Evolutionary conservation across 2,329 filamentous ascomycete species (phyloP).

Genomic region (Whalleya microplaca): DNA sequence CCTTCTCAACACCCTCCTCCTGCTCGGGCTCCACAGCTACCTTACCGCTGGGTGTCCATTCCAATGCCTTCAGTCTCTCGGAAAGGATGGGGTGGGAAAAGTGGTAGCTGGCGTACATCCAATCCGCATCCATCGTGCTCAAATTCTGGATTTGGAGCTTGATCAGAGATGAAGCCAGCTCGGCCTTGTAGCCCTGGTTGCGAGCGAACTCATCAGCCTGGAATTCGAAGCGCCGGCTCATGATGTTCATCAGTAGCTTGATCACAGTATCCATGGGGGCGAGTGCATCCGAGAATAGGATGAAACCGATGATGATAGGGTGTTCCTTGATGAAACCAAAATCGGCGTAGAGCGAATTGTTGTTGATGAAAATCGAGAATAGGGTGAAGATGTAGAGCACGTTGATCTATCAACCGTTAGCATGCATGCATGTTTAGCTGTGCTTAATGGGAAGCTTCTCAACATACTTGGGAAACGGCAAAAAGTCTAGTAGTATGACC

Average conservation of each 20-base stretch:
- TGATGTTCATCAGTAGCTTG: conserved; percentile 93
- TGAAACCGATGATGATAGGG: conserved; percentile 95
- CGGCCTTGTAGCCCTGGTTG: conserved; percentile 78
- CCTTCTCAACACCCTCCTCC: conserved; percentile 62
- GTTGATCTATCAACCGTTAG: conserved; percentile 66
- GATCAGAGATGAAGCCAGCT: conserved; percentile 86
- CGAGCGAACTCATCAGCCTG: conserved; percentile 91
- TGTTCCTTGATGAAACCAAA: conserved; percentile 85
- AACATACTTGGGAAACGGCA: conserved; percentile 75
- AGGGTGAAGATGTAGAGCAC: conserved; percentile 96
- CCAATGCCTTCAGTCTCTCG: conserved; percentile 87
- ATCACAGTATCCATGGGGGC: conserved; percentile 92
- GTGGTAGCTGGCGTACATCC: conserved; percentile 98
- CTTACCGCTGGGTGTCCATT: conserved; percentile 75
- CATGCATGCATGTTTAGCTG: neutral
- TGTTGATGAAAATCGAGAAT: conserved; percentile 98
- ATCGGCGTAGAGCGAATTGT: conserved; percentile 83
- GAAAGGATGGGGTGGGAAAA: conserved; percentile 97
- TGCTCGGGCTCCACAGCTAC: conserved; percentile 54
- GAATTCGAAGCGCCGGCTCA: conserved; percentile 94
- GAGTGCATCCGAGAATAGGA: conserved; percentile 96
- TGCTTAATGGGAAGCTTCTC: neutral
- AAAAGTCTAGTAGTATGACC: conserved; percentile 94
- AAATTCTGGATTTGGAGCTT: conserved; percentile 98
- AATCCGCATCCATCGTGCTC: conserved; percentile 98